phyloP scores from a whole-genome alignment of 139 green algal genomes.

The Zygnema cylindricum region DNA sequence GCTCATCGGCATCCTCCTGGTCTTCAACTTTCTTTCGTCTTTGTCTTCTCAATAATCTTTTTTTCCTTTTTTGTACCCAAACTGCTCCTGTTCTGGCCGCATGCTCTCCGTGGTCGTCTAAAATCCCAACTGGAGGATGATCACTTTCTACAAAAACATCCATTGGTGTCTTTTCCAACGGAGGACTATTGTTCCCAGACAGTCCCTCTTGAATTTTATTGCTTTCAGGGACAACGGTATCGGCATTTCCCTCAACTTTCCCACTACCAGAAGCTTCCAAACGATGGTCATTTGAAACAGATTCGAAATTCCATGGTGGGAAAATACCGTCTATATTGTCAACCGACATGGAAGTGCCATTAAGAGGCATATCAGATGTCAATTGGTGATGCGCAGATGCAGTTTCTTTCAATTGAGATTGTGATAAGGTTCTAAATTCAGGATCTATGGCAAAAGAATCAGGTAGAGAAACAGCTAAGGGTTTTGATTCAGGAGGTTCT shows the following conservation, averaged over 20 bases:
- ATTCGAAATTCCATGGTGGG: no score
- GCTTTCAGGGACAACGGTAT: background rate
- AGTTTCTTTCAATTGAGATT: background rate
- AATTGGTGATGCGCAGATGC: no score
- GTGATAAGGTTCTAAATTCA: background rate
- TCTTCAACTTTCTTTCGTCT: slow-evolving; percentile 7
- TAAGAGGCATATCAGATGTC: background rate
- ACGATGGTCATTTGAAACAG: background rate
- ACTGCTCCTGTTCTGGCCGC: background rate
- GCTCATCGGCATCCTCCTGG: slow-evolving; percentile 8
- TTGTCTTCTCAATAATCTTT: background rate
- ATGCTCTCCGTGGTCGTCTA: background rate
- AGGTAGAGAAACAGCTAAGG: background rate
- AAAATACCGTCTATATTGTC: background rate
- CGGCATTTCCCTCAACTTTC: background rate
- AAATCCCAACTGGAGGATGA: background rate
- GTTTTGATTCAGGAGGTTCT: background rate
- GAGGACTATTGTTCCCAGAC: background rate
- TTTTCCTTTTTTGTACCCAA: background rate
- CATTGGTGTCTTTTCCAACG: background rate
- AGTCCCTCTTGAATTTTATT: background rate
- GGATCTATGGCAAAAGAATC: background rate
- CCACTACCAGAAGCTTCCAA: background rate
- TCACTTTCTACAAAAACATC: background rate
- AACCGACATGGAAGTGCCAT: background rate